Evolutionary conservation across 768 basidiomycete species (phyloP).

Genomic region (Chlorophyllum brunneum): DNA sequence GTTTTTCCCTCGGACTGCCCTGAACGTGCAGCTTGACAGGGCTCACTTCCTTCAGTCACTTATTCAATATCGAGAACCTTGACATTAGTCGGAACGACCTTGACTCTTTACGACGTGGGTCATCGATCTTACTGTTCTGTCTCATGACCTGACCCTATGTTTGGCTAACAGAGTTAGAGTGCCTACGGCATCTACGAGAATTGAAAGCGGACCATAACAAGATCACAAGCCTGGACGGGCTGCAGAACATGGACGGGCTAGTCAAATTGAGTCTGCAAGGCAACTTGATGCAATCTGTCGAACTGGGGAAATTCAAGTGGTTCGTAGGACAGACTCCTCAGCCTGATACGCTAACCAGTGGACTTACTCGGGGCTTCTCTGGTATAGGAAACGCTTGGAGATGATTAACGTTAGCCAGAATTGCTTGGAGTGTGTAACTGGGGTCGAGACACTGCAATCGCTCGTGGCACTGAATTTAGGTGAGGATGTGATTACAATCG

Average conservation of each 20-base stretch:
- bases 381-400: constrained; percentile 61
- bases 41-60: constrained; percentile 84
- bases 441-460: constrained; percentile 57
- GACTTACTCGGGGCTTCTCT: constrained; percentile 11
- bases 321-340: constrained; percentile 31
- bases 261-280: constrained; percentile 79
- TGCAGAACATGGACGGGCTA: constrained; percentile 77
- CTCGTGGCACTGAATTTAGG: constrained; percentile 80
- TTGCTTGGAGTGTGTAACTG: constrained; percentile 50
- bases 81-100: constrained; percentile 90
- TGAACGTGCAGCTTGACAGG: constrained; percentile 61
- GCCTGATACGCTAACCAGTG: constrained; percentile 11
- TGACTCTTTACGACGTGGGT: constrained; percentile 83
- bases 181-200: constrained; percentile 82
- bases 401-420: constrained; percentile 82
- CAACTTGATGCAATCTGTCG: constrained; percentile 62
- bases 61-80: constrained; percentile 81
- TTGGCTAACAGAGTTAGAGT: constrained; percentile 63
- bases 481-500: constrained; percentile 37
- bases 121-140: constrained; percentile 13
- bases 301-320: constrained; percentile 67
- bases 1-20: constrained; percentile 9
- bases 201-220: constrained; percentile 87
- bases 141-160: constrained; percentile 13
- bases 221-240: constrained; percentile 68